Evolutionary conservation across 2,329 filamentous ascomycete genomes (phyloP), one percentile per base, ranked within the genome.

Genomic region (Atkinsonella texensis): DNA sequence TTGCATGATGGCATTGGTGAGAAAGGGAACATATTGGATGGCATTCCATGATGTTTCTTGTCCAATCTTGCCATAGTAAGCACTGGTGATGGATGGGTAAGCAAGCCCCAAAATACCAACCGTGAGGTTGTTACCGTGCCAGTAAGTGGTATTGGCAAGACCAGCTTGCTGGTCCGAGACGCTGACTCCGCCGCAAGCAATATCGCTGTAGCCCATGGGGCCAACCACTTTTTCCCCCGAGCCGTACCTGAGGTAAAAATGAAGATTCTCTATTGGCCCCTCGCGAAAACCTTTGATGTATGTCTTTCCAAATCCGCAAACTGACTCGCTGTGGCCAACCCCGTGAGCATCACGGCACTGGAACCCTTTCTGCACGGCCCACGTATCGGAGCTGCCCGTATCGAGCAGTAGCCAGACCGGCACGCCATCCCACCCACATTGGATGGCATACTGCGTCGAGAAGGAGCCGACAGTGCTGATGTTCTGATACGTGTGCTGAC

Each of bases 321-420:
- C 54, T 1, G 57, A 54, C 38, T 66, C 63, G 1, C 63, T 56
- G 23, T 63, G 60, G 8, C 59, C 52, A 7, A 59, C 55, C 15
- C 70, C 69, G 0, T 56, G 52, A n/a, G 56, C 59, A 52, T 70
- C 67, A 38, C 68, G 59, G 55, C 75, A 78, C 43, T 61, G 58
- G 54, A 75, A 75, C 32, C 66, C 64, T 1, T 58, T 59, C 11
- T 64, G 63, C 35, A 68, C 67, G 2, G 70, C 67, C 74, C 74
- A 78, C 1, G 74, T 77, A 54, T 79, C 75, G 20, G 74, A 70
- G 58, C 73, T 76, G 23, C 72, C 74, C 0, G 74, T 76, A 56
- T 77, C 74, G 46, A 79, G 64, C 12, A 75, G 58, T 31, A 78
- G 59, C 63, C 66, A 70, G 32, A 70, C 57, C 0, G 65, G 63